phyloP scores from a whole-genome alignment of 768 basidiomycete species.

The Amanita inopinata region DNA sequence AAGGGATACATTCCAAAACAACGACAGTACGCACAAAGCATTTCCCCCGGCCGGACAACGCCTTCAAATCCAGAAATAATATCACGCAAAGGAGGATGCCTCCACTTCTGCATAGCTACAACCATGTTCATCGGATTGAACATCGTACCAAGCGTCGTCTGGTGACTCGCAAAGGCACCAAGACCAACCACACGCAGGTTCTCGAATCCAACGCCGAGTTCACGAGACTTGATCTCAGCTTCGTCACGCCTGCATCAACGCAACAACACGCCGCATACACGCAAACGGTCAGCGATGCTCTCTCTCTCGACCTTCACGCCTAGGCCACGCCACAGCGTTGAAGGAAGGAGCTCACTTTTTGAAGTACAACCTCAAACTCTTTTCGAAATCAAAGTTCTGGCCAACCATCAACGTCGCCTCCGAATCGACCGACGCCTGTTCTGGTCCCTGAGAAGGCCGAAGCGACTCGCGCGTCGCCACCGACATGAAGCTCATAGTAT shows the following conservation, averaged over 20 bases:
- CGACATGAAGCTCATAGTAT: constrained; percentile 24
- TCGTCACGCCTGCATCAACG: constrained; percentile 31
- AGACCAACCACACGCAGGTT: constrained; percentile 51
- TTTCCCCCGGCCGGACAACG: constrained; percentile 58
- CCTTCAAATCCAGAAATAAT: constrained; percentile 60
- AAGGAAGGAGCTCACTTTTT: constrained; percentile 19
- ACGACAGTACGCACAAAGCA: constrained; percentile 74
- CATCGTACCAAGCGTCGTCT: constrained; percentile 52
- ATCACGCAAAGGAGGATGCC: constrained; percentile 54
- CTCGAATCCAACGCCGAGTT: constrained; percentile 54
- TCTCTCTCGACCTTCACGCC: no score
- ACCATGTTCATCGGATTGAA: constrained; percentile 43
- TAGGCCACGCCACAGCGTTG: constrained; percentile 3
- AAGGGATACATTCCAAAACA: no score
- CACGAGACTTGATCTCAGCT: constrained; percentile 38
- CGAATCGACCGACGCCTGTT: constrained; percentile 14
- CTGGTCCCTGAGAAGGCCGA: neutral
- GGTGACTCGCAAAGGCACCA: constrained; percentile 44
- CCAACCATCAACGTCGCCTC: constrained; percentile 16
- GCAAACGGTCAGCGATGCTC: neutral
- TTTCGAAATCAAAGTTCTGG: constrained; percentile 29
- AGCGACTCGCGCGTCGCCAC: constrained; percentile 6
- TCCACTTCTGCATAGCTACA: constrained; percentile 30
- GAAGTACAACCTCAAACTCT: constrained; percentile 20
- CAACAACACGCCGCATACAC: neutral